phyloP scores from a whole-genome alignment of 495 filamentous ascomycete genomes.

The Hypoxylon crocopeplum region DNA sequence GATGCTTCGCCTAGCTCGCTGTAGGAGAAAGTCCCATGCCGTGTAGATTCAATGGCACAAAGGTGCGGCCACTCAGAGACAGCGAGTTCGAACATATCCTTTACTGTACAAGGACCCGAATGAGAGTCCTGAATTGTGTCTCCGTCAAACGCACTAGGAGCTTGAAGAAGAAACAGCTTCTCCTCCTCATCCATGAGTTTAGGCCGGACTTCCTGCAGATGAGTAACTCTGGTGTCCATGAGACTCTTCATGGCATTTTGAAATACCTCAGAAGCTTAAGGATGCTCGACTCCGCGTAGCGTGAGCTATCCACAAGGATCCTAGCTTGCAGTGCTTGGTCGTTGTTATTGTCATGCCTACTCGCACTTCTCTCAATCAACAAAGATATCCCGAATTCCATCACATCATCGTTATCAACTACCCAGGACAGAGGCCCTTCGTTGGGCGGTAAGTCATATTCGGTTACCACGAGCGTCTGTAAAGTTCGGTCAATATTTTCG shows the following conservation, averaged over 20 bases:
- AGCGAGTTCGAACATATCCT: conserved; percentile 10
- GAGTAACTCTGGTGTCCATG: not conserved
- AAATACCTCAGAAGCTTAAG: not conserved
- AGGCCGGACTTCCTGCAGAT: not conserved
- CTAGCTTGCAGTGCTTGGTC: not conserved
- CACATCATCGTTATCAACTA: not conserved
- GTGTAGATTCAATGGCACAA: conserved; percentile 13
- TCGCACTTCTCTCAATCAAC: not conserved
- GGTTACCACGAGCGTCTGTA: not conserved
- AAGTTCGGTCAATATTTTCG: not conserved
- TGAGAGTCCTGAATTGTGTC: not conserved
- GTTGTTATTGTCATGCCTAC: not conserved
- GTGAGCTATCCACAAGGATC: not conserved
- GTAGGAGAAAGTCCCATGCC: conserved; percentile 31
- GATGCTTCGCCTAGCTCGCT: conserved; percentile 23
- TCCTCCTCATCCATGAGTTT: conserved; percentile 1
- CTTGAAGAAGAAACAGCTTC: conserved; percentile 3
- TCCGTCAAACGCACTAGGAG: not conserved
- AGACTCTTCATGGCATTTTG: not conserved
- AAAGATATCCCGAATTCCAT: conserved; percentile 4
- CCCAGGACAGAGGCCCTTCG: not conserved
- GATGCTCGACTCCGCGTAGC: conserved; percentile 2
- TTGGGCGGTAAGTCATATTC: conserved; percentile 5
- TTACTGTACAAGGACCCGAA: not conserved
- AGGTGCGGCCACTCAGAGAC: conserved; percentile 17